Evolutionary conservation across 805 yeast species (phyloP).

Genomic region (Teunomyces atbi): DNA sequence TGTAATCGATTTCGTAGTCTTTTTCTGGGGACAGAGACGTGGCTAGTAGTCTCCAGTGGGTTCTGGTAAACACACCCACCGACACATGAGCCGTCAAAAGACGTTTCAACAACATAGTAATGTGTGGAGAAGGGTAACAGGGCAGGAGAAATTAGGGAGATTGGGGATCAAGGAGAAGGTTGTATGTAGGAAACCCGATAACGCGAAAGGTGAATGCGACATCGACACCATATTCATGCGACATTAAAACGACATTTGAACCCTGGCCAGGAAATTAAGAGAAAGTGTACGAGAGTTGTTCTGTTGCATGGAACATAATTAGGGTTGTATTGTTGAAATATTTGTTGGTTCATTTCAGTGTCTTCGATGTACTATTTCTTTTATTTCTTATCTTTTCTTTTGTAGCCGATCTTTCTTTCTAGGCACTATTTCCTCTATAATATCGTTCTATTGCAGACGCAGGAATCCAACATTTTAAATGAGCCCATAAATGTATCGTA

Average conservation of each 20-base stretch:
- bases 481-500: not conserved
- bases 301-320: not conserved
- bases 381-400: not conserved
- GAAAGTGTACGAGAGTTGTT: not conserved
- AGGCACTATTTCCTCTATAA: too few species aligned
- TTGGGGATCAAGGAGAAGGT: conserved; percentile 1
- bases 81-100: not conserved
- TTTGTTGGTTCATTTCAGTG: not conserved
- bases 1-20: conserved; percentile 13
- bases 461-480: not conserved
- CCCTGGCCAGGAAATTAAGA: not conserved
- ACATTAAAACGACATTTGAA: not conserved
- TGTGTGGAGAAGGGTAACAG: not conserved
- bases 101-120: conserved; percentile 1
- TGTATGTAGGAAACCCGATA: conserved; percentile 3
- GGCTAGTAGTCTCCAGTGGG: conserved; percentile 2
- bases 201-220: not conserved
- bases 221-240: too few species aligned
- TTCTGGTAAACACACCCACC: not conserved
- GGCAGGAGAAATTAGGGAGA: not conserved
- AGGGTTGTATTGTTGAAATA: not conserved
- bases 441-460: too few species aligned
- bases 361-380: not conserved
- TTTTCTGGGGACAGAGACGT: conserved; percentile 3
- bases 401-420: not conserved